A percentile compares a stretch with the other conserved stretches of the same genome.
These are phyloP conservation scores for Emergomyces pasteurianus DNA, from an alignment of 2,329 filamentous ascomycete species.

Conservation along the genomic window DNA sequence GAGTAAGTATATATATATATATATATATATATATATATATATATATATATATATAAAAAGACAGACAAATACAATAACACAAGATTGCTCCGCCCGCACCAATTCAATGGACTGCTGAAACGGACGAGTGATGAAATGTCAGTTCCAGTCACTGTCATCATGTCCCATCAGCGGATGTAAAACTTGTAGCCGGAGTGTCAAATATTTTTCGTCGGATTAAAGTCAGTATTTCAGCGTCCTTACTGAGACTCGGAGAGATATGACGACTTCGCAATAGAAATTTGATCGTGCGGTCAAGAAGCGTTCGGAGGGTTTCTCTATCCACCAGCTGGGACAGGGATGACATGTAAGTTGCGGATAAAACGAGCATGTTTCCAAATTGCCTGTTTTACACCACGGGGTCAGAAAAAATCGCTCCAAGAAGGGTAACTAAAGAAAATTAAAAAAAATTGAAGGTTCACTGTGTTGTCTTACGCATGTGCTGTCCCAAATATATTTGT, in stretches of 20 bases:
- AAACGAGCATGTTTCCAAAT: conserved; percentile 92
- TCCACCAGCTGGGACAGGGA: conserved; percentile 49
- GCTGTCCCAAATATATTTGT: conserved; percentile 96
- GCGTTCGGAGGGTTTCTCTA: conserved; percentile 40
- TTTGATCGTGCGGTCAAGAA: conserved; percentile 61
- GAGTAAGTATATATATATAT: no score
- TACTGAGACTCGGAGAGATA: conserved; percentile 61
- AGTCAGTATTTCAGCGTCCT: conserved; percentile 62
- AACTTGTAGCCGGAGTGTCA: conserved; percentile 5
- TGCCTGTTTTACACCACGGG: conserved; percentile 47
- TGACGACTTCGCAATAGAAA: conserved; percentile 61
- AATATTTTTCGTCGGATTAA: conserved; percentile 37
- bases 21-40: no score
- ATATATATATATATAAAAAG: no score
- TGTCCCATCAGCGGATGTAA: neutral
- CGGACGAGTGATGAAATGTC: neutral
- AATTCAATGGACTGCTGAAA: neutral
- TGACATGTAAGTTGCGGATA: conserved; percentile 68
- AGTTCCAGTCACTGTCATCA: neutral
- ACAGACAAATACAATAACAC: neutral
- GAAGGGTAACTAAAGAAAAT: conserved; percentile 8
- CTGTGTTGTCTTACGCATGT: conserved; percentile 63
- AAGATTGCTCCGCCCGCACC: no score
- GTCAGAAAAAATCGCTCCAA: neutral
- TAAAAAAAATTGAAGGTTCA: neutral